A percentile compares a stretch with the other conserved stretches of the same genome.
These are phyloP conservation scores for Plectranthus barbatus DNA, from an alignment of 257 asterid genomes.

Conservation along the genomic window DNA sequence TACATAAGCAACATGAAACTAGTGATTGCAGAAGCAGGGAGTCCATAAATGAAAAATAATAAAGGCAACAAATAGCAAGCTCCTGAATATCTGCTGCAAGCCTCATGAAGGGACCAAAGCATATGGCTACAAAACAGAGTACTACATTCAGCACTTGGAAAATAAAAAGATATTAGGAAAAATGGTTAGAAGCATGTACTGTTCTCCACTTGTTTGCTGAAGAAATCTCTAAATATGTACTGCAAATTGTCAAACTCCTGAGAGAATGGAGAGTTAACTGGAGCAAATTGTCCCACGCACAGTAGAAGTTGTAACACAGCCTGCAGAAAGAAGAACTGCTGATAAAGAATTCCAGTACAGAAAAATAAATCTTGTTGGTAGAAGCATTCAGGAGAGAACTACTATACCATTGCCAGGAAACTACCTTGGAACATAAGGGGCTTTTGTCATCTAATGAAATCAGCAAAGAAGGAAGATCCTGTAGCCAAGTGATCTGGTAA, in stretches of 20 bases:
- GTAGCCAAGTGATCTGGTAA: slow-evolving; percentile 55
- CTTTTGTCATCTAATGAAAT: slow-evolving; percentile 49
- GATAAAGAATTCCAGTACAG: neutral
- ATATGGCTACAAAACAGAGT: slow-evolving; percentile 23
- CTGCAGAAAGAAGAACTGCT: slow-evolving; percentile 39
- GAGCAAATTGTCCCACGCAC: slow-evolving; percentile 50
- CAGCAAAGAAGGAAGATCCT: slow-evolving; percentile 64
- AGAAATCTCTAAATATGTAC: slow-evolving; percentile 37
- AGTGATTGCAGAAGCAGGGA: slow-evolving; percentile 61
- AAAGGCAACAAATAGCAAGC: slow-evolving; percentile 71
- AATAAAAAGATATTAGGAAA: slow-evolving; percentile 3
- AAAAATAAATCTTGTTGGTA: neutral
- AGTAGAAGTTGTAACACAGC: slow-evolving; percentile 68
- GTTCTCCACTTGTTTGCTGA: slow-evolving; percentile 35
- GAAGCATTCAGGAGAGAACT: slow-evolving; percentile 2
- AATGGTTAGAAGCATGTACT: slow-evolving; percentile 28
- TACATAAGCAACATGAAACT: slow-evolving; percentile 77
- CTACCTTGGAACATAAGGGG: slow-evolving; percentile 64
- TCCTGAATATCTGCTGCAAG: slow-evolving; percentile 71
- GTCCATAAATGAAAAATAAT: slow-evolving; percentile 61
- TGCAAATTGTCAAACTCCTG: slow-evolving; percentile 59
- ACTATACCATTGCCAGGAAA: slow-evolving; percentile 14
- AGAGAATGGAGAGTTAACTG: slow-evolving; percentile 32
- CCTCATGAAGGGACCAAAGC: slow-evolving; percentile 75
- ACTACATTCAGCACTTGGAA: slow-evolving; percentile 22